A percentile compares a stretch with the other conserved stretches of the same genome.
phyloP scores from a whole-genome alignment of 768 basidiomycete genomes.

The Artomyces pyxidatus region DNA sequence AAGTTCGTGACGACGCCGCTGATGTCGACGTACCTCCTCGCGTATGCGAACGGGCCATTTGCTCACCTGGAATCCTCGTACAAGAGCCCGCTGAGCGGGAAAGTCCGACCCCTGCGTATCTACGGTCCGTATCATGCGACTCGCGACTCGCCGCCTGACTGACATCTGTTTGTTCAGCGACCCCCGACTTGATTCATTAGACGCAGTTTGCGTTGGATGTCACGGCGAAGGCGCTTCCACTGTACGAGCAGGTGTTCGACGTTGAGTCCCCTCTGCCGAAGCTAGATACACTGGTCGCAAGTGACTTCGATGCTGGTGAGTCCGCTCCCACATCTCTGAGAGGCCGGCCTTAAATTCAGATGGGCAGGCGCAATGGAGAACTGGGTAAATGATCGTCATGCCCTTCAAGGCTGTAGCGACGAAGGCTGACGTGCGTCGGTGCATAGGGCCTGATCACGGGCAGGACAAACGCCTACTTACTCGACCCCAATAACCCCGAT shows the following conservation, averaged over 20 bases:
- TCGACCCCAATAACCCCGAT: slow-evolving; percentile 68
- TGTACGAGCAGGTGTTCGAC: slow-evolving; percentile 92
- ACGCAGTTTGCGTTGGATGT: slow-evolving; percentile 84
- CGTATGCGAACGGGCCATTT: slow-evolving; percentile 79
- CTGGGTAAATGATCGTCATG: too few species aligned
- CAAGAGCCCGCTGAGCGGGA: slow-evolving; percentile 70
- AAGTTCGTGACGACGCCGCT: slow-evolving; percentile 76
- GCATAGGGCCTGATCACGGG: slow-evolving; percentile 80
- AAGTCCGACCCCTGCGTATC: slow-evolving; percentile 73
- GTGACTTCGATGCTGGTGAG: slow-evolving; percentile 80
- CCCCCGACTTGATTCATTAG: slow-evolving; percentile 74
- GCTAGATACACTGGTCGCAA: slow-evolving; percentile 85
- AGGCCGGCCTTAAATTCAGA: neutral
- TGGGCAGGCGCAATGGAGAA: slow-evolving; percentile 79
- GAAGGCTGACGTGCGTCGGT: too few species aligned
- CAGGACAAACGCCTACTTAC: slow-evolving; percentile 69
- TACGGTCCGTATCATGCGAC: slow-evolving; percentile 44
- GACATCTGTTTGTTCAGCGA: slow-evolving; percentile 42
- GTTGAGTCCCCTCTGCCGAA: slow-evolving; percentile 91
- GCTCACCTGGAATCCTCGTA: slow-evolving; percentile 66
- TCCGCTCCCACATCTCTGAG: neutral
- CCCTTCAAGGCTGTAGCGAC: too few species aligned
- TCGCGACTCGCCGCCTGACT: slow-evolving; percentile 1
- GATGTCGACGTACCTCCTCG: slow-evolving; percentile 87
- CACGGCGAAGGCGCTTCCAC: slow-evolving; percentile 69